Base-by-base conservation (phyloP, 345 rosid genomes). In the Ricinus communis region DNA sequence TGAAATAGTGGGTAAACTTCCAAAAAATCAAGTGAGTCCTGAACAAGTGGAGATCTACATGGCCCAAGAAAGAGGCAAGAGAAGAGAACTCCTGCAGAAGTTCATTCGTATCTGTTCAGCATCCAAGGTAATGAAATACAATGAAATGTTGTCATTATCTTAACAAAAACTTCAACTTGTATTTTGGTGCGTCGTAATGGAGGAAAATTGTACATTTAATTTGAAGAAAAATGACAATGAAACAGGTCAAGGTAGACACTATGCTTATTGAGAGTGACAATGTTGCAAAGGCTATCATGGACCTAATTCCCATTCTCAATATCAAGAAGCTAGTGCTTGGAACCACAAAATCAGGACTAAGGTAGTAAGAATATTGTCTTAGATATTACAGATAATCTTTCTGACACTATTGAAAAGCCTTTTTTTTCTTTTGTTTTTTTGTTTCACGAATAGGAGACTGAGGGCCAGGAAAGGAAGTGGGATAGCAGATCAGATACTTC, bases 321-420 rank as follows among this genome's bases (percentile, higher is more conserved):
- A 81, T 90, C 43, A 90, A 62, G 73, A 94, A 81, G 87, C 86
- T 94, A 14, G 95, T 90, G 58, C 79, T 94, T 73, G 97, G 98
- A 77, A 82, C 88, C 67, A 59, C 62, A 76, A 88, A 86, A 71
- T 81, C 95, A 69, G 83, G 62, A 72, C 65, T 84, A 47, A 87
- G 91, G 97, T 90, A 79, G n/a, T n/a, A n/a, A n/a, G n/a, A n/a
- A n/a, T n/a, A n/a, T n/a, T n/a, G n/a, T n/a, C n/a, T n/a, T n/a
- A n/a, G n/a, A n/a, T n/a, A n/a, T n/a, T n/a, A n/a, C n/a, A n/a
- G n/a, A n/a, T n/a, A n/a, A n/a, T n/a, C n/a, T n/a, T n/a, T n/a
- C n/a, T n/a, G n/a, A n/a, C n/a, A n/a, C n/a, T n/a, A n/a, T n/a
- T n/a, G n/a, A n/a, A n/a, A n/a, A n/a, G n/a, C n/a, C n/a, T n/a